Evolutionary conservation across 2,329 filamentous ascomycete genomes (phyloP).

Genomic region (Periglandula ipomoeae): DNA sequence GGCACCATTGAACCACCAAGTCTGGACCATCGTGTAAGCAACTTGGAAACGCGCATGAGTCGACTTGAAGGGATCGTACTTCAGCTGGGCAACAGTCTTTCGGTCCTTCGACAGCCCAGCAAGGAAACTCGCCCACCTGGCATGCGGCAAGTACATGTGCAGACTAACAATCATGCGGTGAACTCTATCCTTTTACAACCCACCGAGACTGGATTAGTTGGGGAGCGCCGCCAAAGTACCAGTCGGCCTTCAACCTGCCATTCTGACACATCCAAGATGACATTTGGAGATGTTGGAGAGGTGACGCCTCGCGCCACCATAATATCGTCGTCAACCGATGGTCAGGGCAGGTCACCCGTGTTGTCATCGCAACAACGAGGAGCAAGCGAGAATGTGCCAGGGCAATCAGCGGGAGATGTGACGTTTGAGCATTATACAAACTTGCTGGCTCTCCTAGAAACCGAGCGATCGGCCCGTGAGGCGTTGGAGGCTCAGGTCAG

Average conservation of each 20-base stretch:
- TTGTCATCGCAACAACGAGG: conserved; percentile 27
- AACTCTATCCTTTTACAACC: background rate
- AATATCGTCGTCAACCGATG: conserved; percentile 9
- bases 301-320: conserved; percentile 29
- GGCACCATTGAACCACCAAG: conserved; percentile 33
- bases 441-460: conserved; percentile 43
- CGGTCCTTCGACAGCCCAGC: conserved; percentile 26
- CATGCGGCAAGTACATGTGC: background rate
- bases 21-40: conserved; percentile 42
- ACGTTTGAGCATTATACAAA: conserved; percentile 39
- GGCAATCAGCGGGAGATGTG: conserved; percentile 21
- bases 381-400: conserved; percentile 17
- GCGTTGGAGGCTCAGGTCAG: conserved; percentile 48
- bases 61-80: conserved; percentile 44
- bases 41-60: conserved; percentile 41
- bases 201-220: conserved; percentile 1
- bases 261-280: conserved; percentile 32
- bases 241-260: conserved; percentile 25
- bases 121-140: conserved; percentile 17
- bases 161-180: background rate
- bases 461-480: conserved; percentile 46
- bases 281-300: conserved; percentile 38
- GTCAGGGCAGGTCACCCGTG: conserved; percentile 29
- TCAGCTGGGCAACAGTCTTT: conserved; percentile 37
- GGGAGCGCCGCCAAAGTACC: conserved; percentile 4